These are phyloP conservation scores for Neurospora sp. DNA, from an alignment of 495 filamentous ascomycete genomes.

Conservation along the genomic window DNA sequence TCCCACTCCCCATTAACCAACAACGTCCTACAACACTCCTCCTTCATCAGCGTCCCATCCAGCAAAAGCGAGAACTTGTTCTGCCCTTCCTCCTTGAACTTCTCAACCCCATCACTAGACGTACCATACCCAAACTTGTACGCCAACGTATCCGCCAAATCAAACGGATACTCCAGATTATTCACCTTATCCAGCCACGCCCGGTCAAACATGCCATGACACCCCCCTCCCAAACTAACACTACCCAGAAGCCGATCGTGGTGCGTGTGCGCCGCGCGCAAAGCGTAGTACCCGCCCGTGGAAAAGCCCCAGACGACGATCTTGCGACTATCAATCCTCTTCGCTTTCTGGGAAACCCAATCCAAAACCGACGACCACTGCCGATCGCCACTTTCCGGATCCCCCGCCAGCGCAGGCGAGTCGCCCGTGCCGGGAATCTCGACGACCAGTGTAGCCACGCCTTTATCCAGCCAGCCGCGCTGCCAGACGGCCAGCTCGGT, in stretches of 20 bases:
- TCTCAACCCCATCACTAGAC: slow-evolving; percentile 14
- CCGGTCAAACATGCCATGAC: slow-evolving; percentile 52
- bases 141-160: slow-evolving; percentile 48
- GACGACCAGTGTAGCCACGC: slow-evolving; percentile 45
- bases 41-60: slow-evolving; percentile 48
- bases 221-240: slow-evolving; percentile 55
- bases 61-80: slow-evolving; percentile 57
- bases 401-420: slow-evolving; percentile 45
- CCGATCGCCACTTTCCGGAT: slow-evolving; percentile 35
- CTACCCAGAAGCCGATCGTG: slow-evolving; percentile 42
- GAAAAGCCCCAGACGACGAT: slow-evolving; percentile 57
- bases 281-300: slow-evolving; percentile 62
- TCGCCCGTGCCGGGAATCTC: slow-evolving; percentile 73
- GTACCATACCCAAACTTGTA: slow-evolving; percentile 55
- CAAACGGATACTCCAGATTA: slow-evolving; percentile 63
- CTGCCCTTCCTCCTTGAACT: slow-evolving; percentile 47
- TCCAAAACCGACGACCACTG: slow-evolving; percentile 55
- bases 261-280: slow-evolving; percentile 60
- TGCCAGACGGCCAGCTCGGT: slow-evolving; percentile 60
- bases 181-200: slow-evolving; percentile 55
- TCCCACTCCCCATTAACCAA: slow-evolving; percentile 60
- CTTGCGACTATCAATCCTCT: slow-evolving; percentile 41
- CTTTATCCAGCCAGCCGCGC: slow-evolving; percentile 45
- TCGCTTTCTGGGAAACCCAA: slow-evolving; percentile 38
- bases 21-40: slow-evolving; percentile 40